Percentiles rank a stretch among this genome's conserved stretches.
Conservation (phyloP, 495 filamentous ascomycete genomes). For the Tirmania nivea region DNA sequence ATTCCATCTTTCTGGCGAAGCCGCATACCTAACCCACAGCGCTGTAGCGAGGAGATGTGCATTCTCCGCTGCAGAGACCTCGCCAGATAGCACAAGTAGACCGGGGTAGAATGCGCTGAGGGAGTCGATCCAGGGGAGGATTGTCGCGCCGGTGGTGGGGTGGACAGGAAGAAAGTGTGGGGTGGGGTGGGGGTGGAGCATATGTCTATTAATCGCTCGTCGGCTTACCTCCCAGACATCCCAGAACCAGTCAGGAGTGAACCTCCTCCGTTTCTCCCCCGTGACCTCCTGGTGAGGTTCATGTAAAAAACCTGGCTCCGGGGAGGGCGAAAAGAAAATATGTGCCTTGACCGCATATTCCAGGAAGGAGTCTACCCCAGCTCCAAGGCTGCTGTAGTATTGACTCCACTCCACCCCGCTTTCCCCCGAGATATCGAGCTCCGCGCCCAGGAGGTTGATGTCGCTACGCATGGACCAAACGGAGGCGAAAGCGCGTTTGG, state of each 20-base stretch:
- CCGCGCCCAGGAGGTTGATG: conserved; percentile 72
- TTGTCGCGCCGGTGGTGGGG: conserved; percentile 53
- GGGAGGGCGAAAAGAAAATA: conserved; percentile 34
- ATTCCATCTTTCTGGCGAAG: conserved; percentile 85
- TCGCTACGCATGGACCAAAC: conserved; percentile 73
- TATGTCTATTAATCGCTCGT: conserved; percentile 63
- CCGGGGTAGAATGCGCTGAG: conserved; percentile 89
- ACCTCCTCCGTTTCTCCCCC: too few relatives aligned
- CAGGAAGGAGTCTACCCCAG: conserved; percentile 92
- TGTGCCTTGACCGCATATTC: conserved; percentile 93
- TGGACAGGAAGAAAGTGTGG: conserved; percentile 86
- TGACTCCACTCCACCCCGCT: conserved; percentile 1
- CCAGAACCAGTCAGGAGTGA: conserved; percentile 30
- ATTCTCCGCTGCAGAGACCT: conserved; percentile 73
- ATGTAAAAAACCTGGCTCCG: too few relatives aligned
- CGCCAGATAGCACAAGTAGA: conserved; percentile 63
- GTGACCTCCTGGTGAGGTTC: too few relatives aligned
- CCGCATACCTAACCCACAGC: conserved; percentile 81
- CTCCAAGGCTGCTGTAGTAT: conserved; percentile 38
- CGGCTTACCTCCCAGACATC: conserved; percentile 72
- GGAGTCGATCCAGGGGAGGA: conserved; percentile 61
- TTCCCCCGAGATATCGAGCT: conserved; percentile 65
- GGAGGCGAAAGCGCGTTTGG: conserved; percentile 84
- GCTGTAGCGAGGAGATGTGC: conserved; percentile 78
- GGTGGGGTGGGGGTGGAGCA: conserved; percentile 51